These are phyloP conservation scores for Aristolochia fimbriata DNA, from an alignment of 164 flowering plant genomes.

Conservation along the genomic window DNA sequence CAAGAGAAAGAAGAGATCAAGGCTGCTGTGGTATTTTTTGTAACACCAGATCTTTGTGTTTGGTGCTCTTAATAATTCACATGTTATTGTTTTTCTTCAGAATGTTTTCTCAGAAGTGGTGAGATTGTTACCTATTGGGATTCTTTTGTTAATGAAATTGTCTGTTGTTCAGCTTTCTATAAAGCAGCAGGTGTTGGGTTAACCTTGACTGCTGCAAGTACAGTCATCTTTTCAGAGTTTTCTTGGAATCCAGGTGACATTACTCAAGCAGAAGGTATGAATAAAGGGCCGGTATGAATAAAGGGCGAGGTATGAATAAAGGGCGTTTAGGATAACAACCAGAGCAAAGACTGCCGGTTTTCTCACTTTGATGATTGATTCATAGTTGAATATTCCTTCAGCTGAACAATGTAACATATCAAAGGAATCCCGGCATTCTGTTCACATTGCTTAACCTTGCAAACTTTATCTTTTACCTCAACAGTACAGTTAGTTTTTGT, in stretches of 20 bases:
- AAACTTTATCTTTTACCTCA: too few species aligned
- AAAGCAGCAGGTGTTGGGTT: conserved; percentile 92
- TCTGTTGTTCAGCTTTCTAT: conserved; percentile 59
- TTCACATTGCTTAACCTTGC: too few species aligned
- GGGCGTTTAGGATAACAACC: too few species aligned
- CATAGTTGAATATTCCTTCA: too few species aligned
- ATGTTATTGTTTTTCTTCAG: neutral
- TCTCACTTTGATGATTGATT: too few species aligned
- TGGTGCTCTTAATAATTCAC: neutral
- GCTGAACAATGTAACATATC: too few species aligned
- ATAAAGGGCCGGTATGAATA: conserved; percentile 87
- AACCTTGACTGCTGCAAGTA: conserved; percentile 97
- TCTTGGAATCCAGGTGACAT: conserved; percentile 99
- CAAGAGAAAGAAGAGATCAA: conserved; percentile 77
- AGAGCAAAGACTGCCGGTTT: too few species aligned
- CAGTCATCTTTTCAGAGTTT: conserved; percentile 88
- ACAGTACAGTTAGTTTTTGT: too few species aligned
- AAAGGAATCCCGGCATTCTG: too few species aligned
- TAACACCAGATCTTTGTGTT: neutral
- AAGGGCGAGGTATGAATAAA: conserved; percentile 65
- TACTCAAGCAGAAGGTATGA: conserved; percentile 90
- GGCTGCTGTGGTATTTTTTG: conserved; percentile 77
- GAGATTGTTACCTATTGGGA: neutral
- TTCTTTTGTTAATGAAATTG: neutral
- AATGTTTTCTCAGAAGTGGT: neutral